Evolutionary conservation across 2,329 filamentous ascomycete species (phyloP).

Genomic region (Septoria petroselini): DNA sequence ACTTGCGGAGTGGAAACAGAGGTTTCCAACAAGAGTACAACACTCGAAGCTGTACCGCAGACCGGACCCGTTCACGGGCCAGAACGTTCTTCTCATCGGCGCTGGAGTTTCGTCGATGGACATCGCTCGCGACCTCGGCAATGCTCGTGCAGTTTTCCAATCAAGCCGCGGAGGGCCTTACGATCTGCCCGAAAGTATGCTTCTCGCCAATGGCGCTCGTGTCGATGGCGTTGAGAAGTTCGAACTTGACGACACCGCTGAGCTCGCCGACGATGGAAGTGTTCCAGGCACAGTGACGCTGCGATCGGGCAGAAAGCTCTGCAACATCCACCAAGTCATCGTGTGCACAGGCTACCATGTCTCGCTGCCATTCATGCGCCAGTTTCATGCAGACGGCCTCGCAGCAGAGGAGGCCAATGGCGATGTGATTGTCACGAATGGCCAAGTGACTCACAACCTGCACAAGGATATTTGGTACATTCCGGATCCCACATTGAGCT

Average conservation of each 20-base stretch:
- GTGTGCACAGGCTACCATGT: slow-evolving; percentile 68
- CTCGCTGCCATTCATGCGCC: slow-evolving; percentile 61
- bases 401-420: slow-evolving; percentile 50
- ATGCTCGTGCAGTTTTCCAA: slow-evolving; percentile 50
- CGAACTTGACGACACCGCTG: slow-evolving; percentile 23
- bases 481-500: slow-evolving; percentile 60
- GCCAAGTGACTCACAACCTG: slow-evolving; percentile 59
- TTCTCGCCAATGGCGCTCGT: slow-evolving; percentile 54
- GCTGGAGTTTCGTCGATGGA: slow-evolving; percentile 56
- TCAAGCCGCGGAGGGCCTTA: slow-evolving; percentile 60
- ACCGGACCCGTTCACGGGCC: slow-evolving; percentile 50
- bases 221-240: slow-evolving; percentile 54
- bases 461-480: slow-evolving; percentile 72
- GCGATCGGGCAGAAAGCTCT: slow-evolving; percentile 52
- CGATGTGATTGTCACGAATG: slow-evolving; percentile 60
- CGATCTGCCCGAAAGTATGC: slow-evolving; percentile 53
- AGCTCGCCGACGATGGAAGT: slow-evolving; percentile 29
- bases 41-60: slow-evolving; percentile 54
- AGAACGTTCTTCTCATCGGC: slow-evolving; percentile 57
- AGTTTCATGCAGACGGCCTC: slow-evolving; percentile 49
- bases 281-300: slow-evolving; percentile 55
- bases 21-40: slow-evolving; percentile 46
- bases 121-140: slow-evolving; percentile 53
- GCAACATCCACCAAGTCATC: slow-evolving; percentile 59
- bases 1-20: slow-evolving; percentile 46